Evolutionary conservation across 2,329 filamentous ascomycete species (phyloP).

Genomic region (Hyphodiscus sp.): DNA sequence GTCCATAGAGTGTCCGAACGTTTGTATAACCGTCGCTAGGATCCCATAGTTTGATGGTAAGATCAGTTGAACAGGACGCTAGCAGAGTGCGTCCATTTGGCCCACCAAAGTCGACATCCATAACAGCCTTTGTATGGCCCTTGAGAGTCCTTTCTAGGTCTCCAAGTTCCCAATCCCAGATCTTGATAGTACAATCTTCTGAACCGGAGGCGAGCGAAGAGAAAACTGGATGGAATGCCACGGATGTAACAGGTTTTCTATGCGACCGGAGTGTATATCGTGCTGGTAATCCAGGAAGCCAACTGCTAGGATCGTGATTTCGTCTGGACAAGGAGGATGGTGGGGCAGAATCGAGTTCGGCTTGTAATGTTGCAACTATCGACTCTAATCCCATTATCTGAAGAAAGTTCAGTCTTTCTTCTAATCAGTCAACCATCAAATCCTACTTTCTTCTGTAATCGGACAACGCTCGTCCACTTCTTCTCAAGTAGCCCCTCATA

Average conservation of each 20-base stretch:
- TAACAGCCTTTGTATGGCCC: conserved; percentile 80
- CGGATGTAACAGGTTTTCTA: conserved; percentile 71
- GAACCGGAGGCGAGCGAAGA: conserved; percentile 85
- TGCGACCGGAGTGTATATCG: conserved; percentile 81
- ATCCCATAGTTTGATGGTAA: conserved; percentile 95
- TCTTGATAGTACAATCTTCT: conserved; percentile 90
- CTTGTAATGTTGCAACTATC: conserved; percentile 64
- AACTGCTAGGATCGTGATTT: conserved; percentile 77
- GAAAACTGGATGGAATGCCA: conserved; percentile 90
- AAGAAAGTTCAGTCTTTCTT: background rate
- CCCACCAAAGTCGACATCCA: conserved; percentile 87
- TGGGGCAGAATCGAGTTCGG: conserved; percentile 77
- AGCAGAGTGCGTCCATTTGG: conserved; percentile 72
- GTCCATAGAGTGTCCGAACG: conserved; percentile 81
- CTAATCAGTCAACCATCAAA: too few relatives aligned
- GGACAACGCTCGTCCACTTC: conserved; percentile 96
- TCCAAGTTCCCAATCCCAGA: conserved; percentile 95
- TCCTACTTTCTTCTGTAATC: conserved; percentile 85
- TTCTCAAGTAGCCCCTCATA: conserved; percentile 93
- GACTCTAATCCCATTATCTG: conserved; percentile 79
- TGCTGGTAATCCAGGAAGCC: conserved; percentile 79
- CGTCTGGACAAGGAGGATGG: conserved; percentile 66
- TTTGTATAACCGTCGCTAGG: conserved; percentile 91
- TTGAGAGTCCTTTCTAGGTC: conserved; percentile 88
- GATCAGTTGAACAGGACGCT: conserved; percentile 64